Percentiles rank a stretch among this genome's conserved stretches.
Evolutionary conservation across 192 early-diverging fungal genomes (phyloP).

Genomic region (Diversispora eburnea): DNA sequence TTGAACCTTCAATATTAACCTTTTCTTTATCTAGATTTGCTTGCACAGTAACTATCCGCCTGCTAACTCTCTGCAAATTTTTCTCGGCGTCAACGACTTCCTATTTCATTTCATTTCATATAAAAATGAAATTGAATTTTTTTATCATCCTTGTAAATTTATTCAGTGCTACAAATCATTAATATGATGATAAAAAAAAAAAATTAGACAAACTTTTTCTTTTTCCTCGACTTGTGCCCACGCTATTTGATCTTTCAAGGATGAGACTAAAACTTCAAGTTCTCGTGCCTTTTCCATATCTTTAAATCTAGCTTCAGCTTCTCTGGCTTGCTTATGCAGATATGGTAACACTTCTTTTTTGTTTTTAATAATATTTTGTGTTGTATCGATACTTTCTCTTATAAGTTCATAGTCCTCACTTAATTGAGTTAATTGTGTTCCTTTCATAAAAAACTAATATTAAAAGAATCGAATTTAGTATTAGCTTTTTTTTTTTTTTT

Average conservation of each 20-base stretch:
- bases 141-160: too few relatives aligned
- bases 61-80: background rate
- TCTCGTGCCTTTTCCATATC: slow-evolving; percentile 62
- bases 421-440: slow-evolving; percentile 81
- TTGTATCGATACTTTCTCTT: slow-evolving; percentile 52
- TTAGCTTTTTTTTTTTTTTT: background rate
- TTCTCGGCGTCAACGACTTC: background rate
- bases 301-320: slow-evolving; percentile 62
- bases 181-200: too few relatives aligned
- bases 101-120: background rate
- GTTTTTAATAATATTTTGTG: slow-evolving; percentile 48
- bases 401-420: slow-evolving; percentile 66
- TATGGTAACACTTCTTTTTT: slow-evolving; percentile 70
- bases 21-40: slow-evolving; percentile 25
- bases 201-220: slow-evolving; percentile 37
- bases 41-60: background rate
- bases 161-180: too few relatives aligned
- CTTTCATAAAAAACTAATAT: slow-evolving; percentile 73
- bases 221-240: slow-evolving; percentile 70
- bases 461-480: background rate
- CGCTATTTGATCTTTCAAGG: slow-evolving; percentile 64
- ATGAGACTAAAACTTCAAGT: slow-evolving; percentile 50
- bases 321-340: slow-evolving; percentile 61
- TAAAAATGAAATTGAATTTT: background rate
- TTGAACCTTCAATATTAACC: background rate